Base-by-base conservation (phyloP, 2,329 filamentous ascomycete species). In the Aureobasidium sp. region DNA sequence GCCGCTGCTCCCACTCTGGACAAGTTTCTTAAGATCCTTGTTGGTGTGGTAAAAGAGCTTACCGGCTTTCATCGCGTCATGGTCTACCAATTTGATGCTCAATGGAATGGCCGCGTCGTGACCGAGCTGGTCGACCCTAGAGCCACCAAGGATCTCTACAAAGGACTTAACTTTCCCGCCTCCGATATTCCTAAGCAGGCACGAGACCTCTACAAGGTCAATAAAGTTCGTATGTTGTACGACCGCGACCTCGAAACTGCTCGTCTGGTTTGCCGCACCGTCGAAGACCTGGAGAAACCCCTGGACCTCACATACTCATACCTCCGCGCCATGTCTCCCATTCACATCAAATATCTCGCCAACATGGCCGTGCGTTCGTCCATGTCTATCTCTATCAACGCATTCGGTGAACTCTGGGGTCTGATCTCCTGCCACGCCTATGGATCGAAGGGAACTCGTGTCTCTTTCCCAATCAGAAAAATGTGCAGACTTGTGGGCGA, bases 291-390 rank as follows among this genome's bases (percentile, higher is more conserved):
- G 8, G 86, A 91, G 53, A 78, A 73, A 0, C 90, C 91, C 0
- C 74, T 96, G 4, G 90, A 96, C 71, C 85, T 96, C 72, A 94
- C 89, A 1, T 88, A 94, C 68, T 83, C 88, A 0, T 94, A 95
- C 69, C 81, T 96, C 2, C 85, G 91, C 59, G 91, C 92, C 65
- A 96, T 96, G 84, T 95, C 90, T 1, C 91, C 91, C 0, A 92
- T 96, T 45, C 90, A 94, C 69, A 74, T 96, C 60, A 95, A 95
- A 69, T 96, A 96, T 67, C 79, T 96, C 3, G 82, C 78, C 6
- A 91, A 96, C 70, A 96, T 96, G 91, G 87, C 86, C 8, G 91
- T 96, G 0, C 85, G 91, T n/a, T 90, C 90, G 0, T 96, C 90
- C 65, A 96, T 96, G 91, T 96, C 91, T 0, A 91, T 96, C 64